Conservation (phyloP, 2,329 filamentous ascomycete species). For the Thielaviopsis punctulata region DNA sequence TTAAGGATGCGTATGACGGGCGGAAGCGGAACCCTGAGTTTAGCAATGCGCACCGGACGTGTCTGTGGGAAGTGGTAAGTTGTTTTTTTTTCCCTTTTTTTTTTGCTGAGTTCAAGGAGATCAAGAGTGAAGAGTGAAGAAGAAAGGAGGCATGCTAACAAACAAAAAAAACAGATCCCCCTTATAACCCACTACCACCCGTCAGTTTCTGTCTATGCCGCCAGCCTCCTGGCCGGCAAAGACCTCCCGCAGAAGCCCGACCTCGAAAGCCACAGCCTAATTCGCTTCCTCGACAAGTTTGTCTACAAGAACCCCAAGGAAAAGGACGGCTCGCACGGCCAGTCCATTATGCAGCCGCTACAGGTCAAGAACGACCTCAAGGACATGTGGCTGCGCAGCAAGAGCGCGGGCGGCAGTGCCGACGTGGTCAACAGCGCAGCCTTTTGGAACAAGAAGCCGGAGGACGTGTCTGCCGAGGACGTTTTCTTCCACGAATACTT, state of each 20-base stretch:
- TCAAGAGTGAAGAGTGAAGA: too few species aligned
- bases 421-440: conserved; percentile 59
- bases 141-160: conserved; percentile 15
- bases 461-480: conserved; percentile 77
- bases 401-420: conserved; percentile 21
- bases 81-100: neutral
- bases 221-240: conserved; percentile 49
- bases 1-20: conserved; percentile 50
- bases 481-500: conserved; percentile 99
- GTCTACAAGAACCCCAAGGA: conserved; percentile 90
- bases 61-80: conserved; percentile 76
- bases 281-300: conserved; percentile 93
- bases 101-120: neutral
- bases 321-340: conserved; percentile 48
- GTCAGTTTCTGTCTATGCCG: conserved; percentile 72
- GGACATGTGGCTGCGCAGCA: conserved; percentile 39
- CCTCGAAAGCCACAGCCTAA: conserved; percentile 73
- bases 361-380: conserved; percentile 32
- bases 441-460: conserved; percentile 84
- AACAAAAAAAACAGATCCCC: conserved; percentile 28
- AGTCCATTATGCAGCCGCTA: conserved; percentile 93
- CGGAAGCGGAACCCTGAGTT: conserved; percentile 83
- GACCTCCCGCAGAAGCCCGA: conserved; percentile 76
- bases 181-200: conserved; percentile 78
- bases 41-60: conserved; percentile 82